Base-by-base conservation (phyloP, 441 rosid genomes). In the Populus hybrid region DNA sequence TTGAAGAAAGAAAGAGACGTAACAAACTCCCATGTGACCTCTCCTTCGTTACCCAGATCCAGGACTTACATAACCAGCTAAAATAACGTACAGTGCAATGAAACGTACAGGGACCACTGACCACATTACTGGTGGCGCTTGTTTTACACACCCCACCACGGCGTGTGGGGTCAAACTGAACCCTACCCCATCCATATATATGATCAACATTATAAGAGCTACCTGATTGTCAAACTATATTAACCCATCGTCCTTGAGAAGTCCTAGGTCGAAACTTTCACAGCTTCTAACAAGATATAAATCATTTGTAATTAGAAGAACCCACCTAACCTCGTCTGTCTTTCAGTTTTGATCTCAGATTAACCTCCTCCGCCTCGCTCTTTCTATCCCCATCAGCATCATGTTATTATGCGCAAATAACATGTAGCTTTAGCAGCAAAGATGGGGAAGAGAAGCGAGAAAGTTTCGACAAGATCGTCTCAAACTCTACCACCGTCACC, bases 401-500 rank as follows among this genome's bases (percentile, higher is more conserved):
- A 30, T 68, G 40, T 28, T 28, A 68, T 28, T 28, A 68, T 18
- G 10, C 61, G 36, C 61, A 18, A 20, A 57, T 73, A 70, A 79
- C 18, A 46, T 68, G 77, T 71, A 75, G 74, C 78, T 23, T 18
- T 30, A 10, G 11, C 35, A 61, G 4, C 10, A 36, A 61, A 20
- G 5, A 88, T 85, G 87, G 84, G 84, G 80, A 82, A 77, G 84
- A 84, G 82, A 80, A 82, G 84, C 69, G 86, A 78, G 63, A 85
- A 83, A 69, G 70, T 69, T 69, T 70, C 73, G 34, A 35, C 77
- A 57, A 86, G 88, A 87, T 77, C 81, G 20, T 88, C 93, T 50
- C 90, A 91, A 77, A 91, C 92, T 10, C 88, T 93, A 36, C 95
- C 92, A 26, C 82, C 97, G 0, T 85, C 97, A 0, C 92, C 92